Conservation (phyloP, 2,329 filamentous ascomycete genomes). For the Clonostachys rosea region DNA sequence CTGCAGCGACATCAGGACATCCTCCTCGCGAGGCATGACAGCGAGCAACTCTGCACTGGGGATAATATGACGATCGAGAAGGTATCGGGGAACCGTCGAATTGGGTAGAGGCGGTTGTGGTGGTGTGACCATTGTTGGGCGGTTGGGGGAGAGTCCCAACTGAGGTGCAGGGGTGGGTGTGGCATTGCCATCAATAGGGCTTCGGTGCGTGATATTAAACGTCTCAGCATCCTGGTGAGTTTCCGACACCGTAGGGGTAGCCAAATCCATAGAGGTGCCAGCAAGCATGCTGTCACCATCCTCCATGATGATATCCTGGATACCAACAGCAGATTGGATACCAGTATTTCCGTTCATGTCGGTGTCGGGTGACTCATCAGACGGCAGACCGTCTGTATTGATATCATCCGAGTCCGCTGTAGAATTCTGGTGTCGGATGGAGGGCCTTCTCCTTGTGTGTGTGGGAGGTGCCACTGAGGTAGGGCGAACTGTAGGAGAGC, state of each 20-base stretch:
- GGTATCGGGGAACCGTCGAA: constrained; percentile 72
- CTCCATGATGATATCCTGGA: constrained; percentile 77
- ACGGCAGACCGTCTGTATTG: constrained; percentile 75
- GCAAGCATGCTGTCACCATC: constrained; percentile 77
- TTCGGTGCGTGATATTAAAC: constrained; percentile 90
- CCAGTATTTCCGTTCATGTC: constrained; percentile 72
- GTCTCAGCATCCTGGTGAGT: constrained; percentile 77
- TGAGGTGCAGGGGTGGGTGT: constrained; percentile 61
- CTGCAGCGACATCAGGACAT: constrained; percentile 96
- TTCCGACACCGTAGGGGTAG: constrained; percentile 75
- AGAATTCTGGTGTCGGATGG: constrained; percentile 85
- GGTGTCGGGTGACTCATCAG: constrained; percentile 71
- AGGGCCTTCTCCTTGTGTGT: constrained; percentile 67
- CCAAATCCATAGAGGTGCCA: constrained; percentile 66
- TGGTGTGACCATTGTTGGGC: constrained; percentile 64
- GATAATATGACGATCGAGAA: constrained; percentile 68
- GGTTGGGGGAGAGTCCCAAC: constrained; percentile 70
- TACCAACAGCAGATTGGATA: constrained; percentile 76
- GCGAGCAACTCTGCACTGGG: constrained; percentile 73
- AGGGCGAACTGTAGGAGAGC: constrained; percentile 49
- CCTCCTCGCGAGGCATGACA: constrained; percentile 93
- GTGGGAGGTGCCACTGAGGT: constrained; percentile 46
- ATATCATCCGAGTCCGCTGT: constrained; percentile 87
- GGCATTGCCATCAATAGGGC: constrained; percentile 77
- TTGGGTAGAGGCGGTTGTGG: constrained; percentile 69